Percentiles rank a stretch among this genome's conserved stretches.
Conservation (phyloP, 2,329 filamentous ascomycete genomes). For the Xylaria hypoxylon region DNA sequence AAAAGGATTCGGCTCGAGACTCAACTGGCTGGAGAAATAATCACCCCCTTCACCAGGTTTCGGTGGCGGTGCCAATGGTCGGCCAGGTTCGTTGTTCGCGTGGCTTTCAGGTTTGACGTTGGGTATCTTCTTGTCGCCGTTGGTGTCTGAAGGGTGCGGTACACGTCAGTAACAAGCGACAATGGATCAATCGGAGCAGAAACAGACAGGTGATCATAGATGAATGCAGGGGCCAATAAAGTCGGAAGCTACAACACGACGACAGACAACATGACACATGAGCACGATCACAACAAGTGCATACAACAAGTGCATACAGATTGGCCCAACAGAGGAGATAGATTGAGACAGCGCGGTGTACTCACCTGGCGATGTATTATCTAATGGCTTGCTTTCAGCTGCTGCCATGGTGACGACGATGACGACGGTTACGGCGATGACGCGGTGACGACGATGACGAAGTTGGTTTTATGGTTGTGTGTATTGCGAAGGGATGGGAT, state of each 20-base stretch:
- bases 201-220: constrained; percentile 14
- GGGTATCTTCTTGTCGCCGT: constrained; percentile 59
- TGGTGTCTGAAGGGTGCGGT: constrained; percentile 53
- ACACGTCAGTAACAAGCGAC: constrained; percentile 44
- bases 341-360: constrained; percentile 26
- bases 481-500: constrained; percentile 46
- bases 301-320: constrained; percentile 31
- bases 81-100: constrained; percentile 67
- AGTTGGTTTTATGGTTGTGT: constrained; percentile 48
- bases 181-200: constrained; percentile 32
- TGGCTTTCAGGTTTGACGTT: constrained; percentile 64
- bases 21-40: constrained; percentile 76
- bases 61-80: constrained; percentile 77
- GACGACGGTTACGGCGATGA: too few species aligned
- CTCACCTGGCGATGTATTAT: constrained; percentile 53
- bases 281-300: constrained; percentile 18
- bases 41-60: constrained; percentile 69
- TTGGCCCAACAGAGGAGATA: not conserved
- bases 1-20: constrained; percentile 93
- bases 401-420: constrained; percentile 54
- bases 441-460: constrained; percentile 54
- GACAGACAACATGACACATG: constrained; percentile 25
- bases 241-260: constrained; percentile 19
- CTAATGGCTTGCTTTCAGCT: constrained; percentile 50
- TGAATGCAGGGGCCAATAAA: constrained; percentile 19